Conservation (phyloP, 2,329 filamentous ascomycete genomes). For the Ophiostoma piceae region DNA sequence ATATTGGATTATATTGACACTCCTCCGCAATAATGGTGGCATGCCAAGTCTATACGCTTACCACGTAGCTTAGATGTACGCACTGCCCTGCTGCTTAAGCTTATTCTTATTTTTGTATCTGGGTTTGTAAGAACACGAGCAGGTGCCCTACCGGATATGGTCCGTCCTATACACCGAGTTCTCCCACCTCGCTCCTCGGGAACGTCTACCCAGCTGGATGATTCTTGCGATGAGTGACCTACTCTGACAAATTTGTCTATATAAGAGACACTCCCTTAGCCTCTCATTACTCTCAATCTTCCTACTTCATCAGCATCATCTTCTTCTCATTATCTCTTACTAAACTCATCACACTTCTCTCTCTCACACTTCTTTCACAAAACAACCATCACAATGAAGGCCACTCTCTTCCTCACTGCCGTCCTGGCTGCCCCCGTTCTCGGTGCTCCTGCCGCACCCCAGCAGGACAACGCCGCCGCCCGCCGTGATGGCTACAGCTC, state of each 20-base stretch:
- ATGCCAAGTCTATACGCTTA: neutral
- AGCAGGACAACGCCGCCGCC: slow-evolving; percentile 15
- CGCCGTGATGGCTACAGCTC: slow-evolving; percentile 16
- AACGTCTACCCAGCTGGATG: too few species aligned
- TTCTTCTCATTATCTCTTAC: neutral
- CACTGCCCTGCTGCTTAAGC: neutral
- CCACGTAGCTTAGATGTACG: neutral
- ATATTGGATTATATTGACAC: neutral
- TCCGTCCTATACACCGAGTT: neutral
- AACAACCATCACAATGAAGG: slow-evolving; percentile 20
- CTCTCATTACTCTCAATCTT: neutral
- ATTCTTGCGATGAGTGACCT: too few species aligned
- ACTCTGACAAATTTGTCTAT: neutral
- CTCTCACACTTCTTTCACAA: too few species aligned
- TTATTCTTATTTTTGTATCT: neutral
- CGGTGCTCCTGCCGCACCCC: slow-evolving; percentile 14
- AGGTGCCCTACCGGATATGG: neutral
- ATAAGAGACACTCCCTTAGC: neutral
- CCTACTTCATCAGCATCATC: neutral
- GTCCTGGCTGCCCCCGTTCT: slow-evolving; percentile 19
- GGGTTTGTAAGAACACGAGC: neutral
- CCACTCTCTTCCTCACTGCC: slow-evolving; percentile 17
- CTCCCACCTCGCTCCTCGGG: too few species aligned
- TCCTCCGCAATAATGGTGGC: neutral
- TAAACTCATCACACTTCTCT: neutral